Conservation (phyloP, 805 yeast genomes). For the Debaryomyces maramus region DNA sequence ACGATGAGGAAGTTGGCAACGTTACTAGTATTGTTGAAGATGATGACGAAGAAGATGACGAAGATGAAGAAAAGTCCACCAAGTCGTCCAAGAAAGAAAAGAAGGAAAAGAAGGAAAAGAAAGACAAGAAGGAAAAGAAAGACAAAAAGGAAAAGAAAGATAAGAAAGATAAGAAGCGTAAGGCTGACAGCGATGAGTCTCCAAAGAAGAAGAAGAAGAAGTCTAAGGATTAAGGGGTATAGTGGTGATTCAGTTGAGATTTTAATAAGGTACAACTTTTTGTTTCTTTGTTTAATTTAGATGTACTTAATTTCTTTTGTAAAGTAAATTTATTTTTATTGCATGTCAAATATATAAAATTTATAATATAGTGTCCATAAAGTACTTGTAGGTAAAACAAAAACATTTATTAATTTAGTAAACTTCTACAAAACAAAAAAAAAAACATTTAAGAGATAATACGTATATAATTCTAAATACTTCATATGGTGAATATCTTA, state of each 20-base stretch:
- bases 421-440: too few relatives aligned
- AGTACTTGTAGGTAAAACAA: too few relatives aligned
- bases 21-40: constrained; percentile 27
- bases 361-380: too few relatives aligned
- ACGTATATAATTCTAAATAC: too few relatives aligned
- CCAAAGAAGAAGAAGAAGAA: constrained; percentile 46
- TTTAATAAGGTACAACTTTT: neutral
- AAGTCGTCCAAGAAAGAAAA: constrained; percentile 16
- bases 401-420: too few relatives aligned
- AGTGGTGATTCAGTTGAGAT: neutral
- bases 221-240: constrained; percentile 39
- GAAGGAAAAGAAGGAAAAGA: constrained; percentile 22
- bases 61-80: constrained; percentile 16
- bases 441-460: too few relatives aligned
- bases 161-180: constrained; percentile 32
- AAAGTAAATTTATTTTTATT: constrained; percentile 24
- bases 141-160: constrained; percentile 35
- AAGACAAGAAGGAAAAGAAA: constrained; percentile 33
- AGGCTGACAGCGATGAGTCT: constrained; percentile 38
- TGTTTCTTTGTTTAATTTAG: constrained; percentile 2
- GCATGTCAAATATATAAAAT: constrained; percentile 23
- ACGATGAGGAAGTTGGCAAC: constrained; percentile 38
- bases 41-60: constrained; percentile 12
- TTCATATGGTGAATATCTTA: too few relatives aligned
- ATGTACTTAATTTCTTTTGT: constrained; percentile 17